Conservation (phyloP, 148 eudicot genomes). For the Polygonum aviculare region DNA sequence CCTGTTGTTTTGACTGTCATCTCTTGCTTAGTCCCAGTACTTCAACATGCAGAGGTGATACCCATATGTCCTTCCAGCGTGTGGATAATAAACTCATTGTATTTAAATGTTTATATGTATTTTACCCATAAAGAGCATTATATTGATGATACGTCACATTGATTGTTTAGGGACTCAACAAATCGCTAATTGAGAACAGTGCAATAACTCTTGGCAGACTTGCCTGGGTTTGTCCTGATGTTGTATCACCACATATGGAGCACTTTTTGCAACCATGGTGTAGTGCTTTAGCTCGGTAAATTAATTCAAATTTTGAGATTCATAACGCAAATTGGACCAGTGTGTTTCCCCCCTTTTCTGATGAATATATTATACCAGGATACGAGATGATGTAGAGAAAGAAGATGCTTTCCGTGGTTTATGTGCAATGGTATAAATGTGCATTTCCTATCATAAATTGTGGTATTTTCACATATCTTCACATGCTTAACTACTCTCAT, state of each 20-base stretch:
- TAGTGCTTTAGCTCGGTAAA: conserved; percentile 75
- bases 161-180: conserved; percentile 70
- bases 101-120: background rate
- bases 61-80: conserved; percentile 3
- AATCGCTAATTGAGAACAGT: conserved; percentile 86
- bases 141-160: conserved; percentile 4
- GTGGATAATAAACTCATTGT: background rate
- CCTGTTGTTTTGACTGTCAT: conserved; percentile 71
- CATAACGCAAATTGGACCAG: background rate
- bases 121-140: background rate
- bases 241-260: conserved; percentile 92
- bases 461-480: background rate
- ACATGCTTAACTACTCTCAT: background rate
- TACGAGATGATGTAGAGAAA: conserved; percentile 92
- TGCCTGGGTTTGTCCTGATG: conserved; percentile 96
- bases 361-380: conserved; percentile 46
- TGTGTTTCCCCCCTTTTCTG: background rate
- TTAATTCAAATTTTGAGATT: conserved; percentile 9
- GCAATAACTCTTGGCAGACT: conserved; percentile 94
- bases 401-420: conserved; percentile 98
- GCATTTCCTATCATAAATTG: conserved; percentile 1
- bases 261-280: conserved; percentile 98
- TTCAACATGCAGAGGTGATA: conserved; percentile 89
- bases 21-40: conserved; percentile 75
- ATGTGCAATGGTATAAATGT: conserved; percentile 73